These are phyloP conservation scores for Alternaria ethzedia DNA, from an alignment of 2,329 filamentous ascomycete genomes.

Conservation along the genomic window DNA sequence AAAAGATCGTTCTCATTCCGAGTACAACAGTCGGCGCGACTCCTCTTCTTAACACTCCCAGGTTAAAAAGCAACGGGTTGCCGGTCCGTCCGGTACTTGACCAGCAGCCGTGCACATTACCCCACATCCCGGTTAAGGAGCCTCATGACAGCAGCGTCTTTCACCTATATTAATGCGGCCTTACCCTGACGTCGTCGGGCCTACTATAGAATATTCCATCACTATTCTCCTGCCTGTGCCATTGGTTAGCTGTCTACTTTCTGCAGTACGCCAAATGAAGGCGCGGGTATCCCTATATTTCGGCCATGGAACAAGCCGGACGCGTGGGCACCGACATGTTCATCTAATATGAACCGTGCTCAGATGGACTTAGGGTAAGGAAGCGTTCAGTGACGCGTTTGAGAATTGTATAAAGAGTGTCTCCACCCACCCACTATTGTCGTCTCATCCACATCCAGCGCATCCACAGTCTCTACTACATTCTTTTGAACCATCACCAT, in stretches of 20 bases:
- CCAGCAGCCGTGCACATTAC: conserved; percentile 17
- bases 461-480: conserved; percentile 10
- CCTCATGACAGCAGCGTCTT: conserved; percentile 10
- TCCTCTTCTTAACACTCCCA: neutral
- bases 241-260: conserved; percentile 19
- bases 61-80: conserved; percentile 6
- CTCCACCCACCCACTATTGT: neutral
- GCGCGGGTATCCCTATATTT: conserved; percentile 20
- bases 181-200: conserved; percentile 15
- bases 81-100: conserved; percentile 16
- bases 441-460: neutral
- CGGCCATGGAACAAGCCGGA: conserved; percentile 20
- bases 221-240: conserved; percentile 16
- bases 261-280: conserved; percentile 12
- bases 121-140: conserved; percentile 13
- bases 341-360: conserved; percentile 11
- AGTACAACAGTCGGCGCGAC: neutral
- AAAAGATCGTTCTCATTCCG: neutral
- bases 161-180: conserved; percentile 22
- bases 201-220: conserved; percentile 33
- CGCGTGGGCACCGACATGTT: conserved; percentile 3
- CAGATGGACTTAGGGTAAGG: neutral
- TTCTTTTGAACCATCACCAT: conserved; percentile 20
- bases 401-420: conserved; percentile 22
- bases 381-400: neutral